Percentiles rank a stretch among this genome's conserved stretches.
phyloP scores from a whole-genome alignment of 345 rosid genomes.

The Brassica carinata region DNA sequence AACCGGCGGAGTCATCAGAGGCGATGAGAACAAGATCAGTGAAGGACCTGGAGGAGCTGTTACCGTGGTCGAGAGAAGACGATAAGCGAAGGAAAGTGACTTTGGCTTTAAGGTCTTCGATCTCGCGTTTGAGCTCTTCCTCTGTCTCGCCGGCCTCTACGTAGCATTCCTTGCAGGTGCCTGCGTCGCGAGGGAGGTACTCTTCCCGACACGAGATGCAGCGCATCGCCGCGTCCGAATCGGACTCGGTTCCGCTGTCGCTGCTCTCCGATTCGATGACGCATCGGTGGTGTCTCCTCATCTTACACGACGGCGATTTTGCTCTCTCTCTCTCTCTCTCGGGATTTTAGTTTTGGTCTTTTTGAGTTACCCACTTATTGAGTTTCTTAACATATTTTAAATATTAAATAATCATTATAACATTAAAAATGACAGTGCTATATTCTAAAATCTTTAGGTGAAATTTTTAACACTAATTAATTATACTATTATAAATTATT shows the following conservation, averaged over 20 bases:
- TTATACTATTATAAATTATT: too few species aligned
- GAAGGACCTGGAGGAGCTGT: conserved; percentile 42
- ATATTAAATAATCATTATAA: too few species aligned
- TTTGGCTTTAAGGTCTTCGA: conserved; percentile 74
- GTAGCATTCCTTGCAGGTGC: conserved; percentile 70
- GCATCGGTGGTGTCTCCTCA: conserved; percentile 35
- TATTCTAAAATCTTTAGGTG: too few species aligned
- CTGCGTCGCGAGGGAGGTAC: conserved; percentile 54
- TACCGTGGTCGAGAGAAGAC: conserved; percentile 48
- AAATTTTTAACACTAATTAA: too few species aligned
- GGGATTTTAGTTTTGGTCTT: background rate
- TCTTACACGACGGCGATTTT: conserved; percentile 17
- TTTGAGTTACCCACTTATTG: background rate
- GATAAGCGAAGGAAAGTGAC: conserved; percentile 63
- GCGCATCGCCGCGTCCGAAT: conserved; percentile 44
- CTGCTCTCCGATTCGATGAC: conserved; percentile 7
- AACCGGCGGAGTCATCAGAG: conserved; percentile 45
- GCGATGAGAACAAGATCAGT: conserved; percentile 71
- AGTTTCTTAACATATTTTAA: too few species aligned
- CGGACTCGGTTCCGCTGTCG: conserved; percentile 41
- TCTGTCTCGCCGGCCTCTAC: conserved; percentile 62
- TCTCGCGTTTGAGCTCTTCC: conserved; percentile 75
- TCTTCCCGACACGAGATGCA: conserved; percentile 71
- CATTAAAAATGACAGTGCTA: too few species aligned
- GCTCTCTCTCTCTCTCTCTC: background rate